Conservation (phyloP, 192 early-diverging fungal species). For the Fimicolochytrium jonesii region DNA sequence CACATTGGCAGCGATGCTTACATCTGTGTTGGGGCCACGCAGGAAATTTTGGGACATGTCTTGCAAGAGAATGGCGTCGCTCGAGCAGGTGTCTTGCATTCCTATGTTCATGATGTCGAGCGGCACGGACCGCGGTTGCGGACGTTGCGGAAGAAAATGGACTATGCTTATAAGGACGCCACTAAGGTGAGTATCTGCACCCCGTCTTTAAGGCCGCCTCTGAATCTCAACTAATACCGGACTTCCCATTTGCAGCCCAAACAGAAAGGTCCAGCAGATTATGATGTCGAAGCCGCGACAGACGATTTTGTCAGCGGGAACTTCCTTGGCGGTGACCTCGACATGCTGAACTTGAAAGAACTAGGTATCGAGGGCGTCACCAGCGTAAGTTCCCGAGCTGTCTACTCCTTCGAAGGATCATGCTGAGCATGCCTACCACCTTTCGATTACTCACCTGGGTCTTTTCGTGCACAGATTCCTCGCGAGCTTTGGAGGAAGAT, state of each 20-base stretch:
- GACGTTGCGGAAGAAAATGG: conserved; percentile 74
- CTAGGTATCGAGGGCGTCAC: conserved; percentile 39
- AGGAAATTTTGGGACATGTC: conserved; percentile 79
- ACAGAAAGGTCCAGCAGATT: conserved; percentile 6
- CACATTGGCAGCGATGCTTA: no score
- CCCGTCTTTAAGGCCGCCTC: background rate
- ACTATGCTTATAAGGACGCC: conserved; percentile 67
- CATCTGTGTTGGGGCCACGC: no score
- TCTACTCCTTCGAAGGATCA: no score
- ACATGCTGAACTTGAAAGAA: conserved; percentile 50
- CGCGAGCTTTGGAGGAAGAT: conserved; percentile 50
- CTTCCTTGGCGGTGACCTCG: conserved; percentile 90
- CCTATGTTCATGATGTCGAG: conserved; percentile 76
- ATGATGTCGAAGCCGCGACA: conserved; percentile 42
- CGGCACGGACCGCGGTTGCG: conserved; percentile 64
- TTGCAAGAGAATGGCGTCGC: conserved; percentile 81
- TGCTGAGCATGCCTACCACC: no score
- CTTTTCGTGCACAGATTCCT: conserved; percentile 39
- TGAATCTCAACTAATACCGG: background rate
- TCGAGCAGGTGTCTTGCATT: conserved; percentile 61
- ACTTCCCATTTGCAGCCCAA: background rate
- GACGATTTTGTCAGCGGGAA: conserved; percentile 72
- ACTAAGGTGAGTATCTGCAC: no score
- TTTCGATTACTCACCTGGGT: background rate
- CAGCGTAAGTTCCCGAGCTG: background rate